phyloP scores from a whole-genome alignment of 73 alveolate species.

The Halteria grandinella region DNA sequence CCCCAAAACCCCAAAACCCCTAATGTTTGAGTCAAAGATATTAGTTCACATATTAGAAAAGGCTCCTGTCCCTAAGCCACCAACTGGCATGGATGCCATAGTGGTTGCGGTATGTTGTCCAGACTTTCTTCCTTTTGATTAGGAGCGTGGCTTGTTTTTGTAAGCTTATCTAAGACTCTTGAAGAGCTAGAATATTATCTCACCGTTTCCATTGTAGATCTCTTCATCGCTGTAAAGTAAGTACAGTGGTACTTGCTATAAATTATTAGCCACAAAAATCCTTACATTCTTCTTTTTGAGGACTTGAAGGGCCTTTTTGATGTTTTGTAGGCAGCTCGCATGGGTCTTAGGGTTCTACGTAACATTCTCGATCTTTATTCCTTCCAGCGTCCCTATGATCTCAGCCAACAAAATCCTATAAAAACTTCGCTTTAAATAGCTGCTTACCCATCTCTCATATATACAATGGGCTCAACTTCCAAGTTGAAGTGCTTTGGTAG shows the following conservation, averaged over 20 bases:
- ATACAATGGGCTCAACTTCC: conserved; percentile 16
- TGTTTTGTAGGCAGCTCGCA: conserved; percentile 61
- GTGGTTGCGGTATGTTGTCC: too few relatives aligned
- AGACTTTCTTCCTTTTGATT: too few relatives aligned
- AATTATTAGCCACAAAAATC: background rate
- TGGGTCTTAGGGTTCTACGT: conserved; percentile 36
- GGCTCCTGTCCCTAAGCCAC: too few relatives aligned
- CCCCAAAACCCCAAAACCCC: too few relatives aligned
- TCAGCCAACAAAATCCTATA: conserved; percentile 51
- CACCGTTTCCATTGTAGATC: conserved; percentile 55
- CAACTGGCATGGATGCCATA: too few relatives aligned
- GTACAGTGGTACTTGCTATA: conserved; percentile 55
- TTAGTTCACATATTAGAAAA: too few relatives aligned
- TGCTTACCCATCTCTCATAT: conserved; percentile 60
- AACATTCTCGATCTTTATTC: conserved; percentile 19
- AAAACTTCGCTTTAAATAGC: background rate
- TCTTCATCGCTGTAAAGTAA: conserved; percentile 54
- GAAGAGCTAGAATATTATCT: conserved; percentile 45
- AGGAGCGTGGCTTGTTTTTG: too few relatives aligned
- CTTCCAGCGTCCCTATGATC: conserved; percentile 43
- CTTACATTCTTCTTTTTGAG: conserved; percentile 62
- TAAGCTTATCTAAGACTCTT: conserved; percentile 48
- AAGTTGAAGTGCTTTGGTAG: background rate
- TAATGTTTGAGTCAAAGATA: too few relatives aligned
- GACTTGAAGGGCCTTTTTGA: conserved; percentile 51